These are phyloP conservation scores for Mrakia blollopis DNA, from an alignment of 768 basidiomycete species.

Conservation along the genomic window DNA sequence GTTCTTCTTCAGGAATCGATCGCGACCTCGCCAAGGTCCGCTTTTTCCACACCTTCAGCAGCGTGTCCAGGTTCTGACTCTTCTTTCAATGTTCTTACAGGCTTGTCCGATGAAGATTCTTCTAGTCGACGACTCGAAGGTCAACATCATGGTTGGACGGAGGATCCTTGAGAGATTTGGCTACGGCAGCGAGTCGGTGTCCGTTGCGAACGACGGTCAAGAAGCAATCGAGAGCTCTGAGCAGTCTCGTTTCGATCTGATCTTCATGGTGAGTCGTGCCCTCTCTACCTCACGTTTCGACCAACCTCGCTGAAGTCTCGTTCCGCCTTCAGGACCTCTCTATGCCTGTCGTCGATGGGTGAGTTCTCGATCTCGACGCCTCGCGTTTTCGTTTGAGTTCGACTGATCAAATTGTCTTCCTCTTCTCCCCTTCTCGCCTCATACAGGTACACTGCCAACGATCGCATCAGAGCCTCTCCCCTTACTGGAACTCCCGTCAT, in stretches of 20 bases:
- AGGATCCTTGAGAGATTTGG: slow-evolving; percentile 23
- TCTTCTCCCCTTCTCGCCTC: no score
- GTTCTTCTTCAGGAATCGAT: slow-evolving; percentile 5
- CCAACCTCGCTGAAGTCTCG: no score
- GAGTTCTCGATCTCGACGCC: no score
- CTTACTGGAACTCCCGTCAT: slow-evolving; percentile 9
- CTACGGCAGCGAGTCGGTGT: neutral
- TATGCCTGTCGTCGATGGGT: slow-evolving; percentile 12
- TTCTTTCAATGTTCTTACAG: neutral
- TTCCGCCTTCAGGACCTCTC: neutral
- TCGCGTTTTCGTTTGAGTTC: no score
- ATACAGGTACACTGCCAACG: slow-evolving; percentile 10
- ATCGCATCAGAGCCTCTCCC: neutral
- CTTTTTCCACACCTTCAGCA: neutral
- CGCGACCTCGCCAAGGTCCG: neutral
- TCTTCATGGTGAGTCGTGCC: slow-evolving; percentile 12
- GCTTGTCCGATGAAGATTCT: slow-evolving; percentile 16
- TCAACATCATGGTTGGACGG: slow-evolving; percentile 27
- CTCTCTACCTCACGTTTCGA: no score
- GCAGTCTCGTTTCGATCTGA: neutral
- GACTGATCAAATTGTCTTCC: no score
- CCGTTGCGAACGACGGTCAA: slow-evolving; percentile 1
- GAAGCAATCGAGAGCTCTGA: slow-evolving; percentile 5
- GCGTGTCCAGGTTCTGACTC: neutral
- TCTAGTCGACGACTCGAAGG: slow-evolving; percentile 14